Conservation (phyloP, 495 filamentous ascomycete species). For the Amphirosellinia nigrospora region DNA sequence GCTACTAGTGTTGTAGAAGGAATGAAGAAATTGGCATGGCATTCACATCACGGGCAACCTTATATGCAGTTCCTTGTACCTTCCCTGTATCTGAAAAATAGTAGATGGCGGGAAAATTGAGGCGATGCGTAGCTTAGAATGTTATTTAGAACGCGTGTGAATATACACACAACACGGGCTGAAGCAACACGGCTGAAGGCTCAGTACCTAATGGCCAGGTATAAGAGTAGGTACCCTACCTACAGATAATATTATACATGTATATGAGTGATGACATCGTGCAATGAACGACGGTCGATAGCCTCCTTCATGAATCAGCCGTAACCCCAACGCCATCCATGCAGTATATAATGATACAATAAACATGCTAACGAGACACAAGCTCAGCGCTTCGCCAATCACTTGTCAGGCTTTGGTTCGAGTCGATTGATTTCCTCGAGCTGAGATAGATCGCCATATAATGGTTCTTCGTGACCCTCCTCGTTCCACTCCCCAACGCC, state of each 20-base stretch:
- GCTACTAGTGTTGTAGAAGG: too few relatives aligned
- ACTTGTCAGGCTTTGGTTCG: background rate
- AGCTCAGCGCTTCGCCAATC: background rate
- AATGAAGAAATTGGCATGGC: background rate
- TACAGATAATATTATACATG: background rate
- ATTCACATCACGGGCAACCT: background rate
- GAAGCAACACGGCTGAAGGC: too few relatives aligned
- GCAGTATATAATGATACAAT: constrained; percentile 13
- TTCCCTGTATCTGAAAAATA: too few relatives aligned
- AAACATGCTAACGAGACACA: background rate
- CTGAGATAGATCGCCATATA: constrained; percentile 29
- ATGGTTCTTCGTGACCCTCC: constrained; percentile 40
- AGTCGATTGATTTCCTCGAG: constrained; percentile 13
- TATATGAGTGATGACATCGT: constrained; percentile 8
- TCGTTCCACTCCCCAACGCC: constrained; percentile 28
- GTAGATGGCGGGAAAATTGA: background rate
- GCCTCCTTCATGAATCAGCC: background rate
- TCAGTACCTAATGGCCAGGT: background rate
- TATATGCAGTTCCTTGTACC: background rate
- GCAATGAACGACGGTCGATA: background rate
- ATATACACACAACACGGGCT: background rate
- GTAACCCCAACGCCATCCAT: constrained; percentile 22
- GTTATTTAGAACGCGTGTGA: background rate
- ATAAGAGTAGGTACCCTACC: too few relatives aligned
- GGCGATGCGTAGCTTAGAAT: background rate